Base-by-base conservation (phyloP, 805 yeast species). In the Schwanniomyces occidentalis region DNA sequence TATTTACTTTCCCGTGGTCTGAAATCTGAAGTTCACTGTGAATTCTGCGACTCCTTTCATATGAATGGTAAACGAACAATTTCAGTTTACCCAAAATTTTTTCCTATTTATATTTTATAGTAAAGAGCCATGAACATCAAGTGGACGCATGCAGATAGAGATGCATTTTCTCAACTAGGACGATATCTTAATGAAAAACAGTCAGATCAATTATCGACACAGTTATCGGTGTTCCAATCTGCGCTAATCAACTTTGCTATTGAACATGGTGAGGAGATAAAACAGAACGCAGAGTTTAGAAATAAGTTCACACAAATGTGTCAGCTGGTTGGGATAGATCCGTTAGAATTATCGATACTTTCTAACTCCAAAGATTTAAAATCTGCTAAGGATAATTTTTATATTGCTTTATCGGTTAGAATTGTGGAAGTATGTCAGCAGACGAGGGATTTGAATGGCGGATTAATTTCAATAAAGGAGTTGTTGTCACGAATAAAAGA, bases 321-420 rank as follows among this genome's bases (percentile, higher is more conserved):
- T 50, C 65, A 74, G 4, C 76, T 81, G 46, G 80, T 89, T 18
- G 96, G 96, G 1, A 81, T 89, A 13, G 96, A 90, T 54, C 93
- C 96, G 0, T 56, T 90, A 19, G 72, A 66, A 35, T 52, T 65
- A 23, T 32, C 51, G 34, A 44, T 58, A 5, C 43, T 43, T 39
- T 49, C 52, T n/a, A 43, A 63, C 53, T 52, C 72, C 9, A 56
- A 50, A 31, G 44, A 51, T 10, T 51, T 52, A 20, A 20, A 64
- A 14, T 52, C 49, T 10, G 65, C 59, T 24, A 52, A 54, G 7
- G 67, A 65, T 5, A 89, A 83, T 47, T 82, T 75, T 46, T 71
- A 73, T 42, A 76, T 79, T 40, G 88, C 83, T 24, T 59, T 91
- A 13, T 78, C 87, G 3, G 83, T 87, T 9, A 75, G 82, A 37